Evolutionary conservation across 2,329 filamentous ascomycete species (phyloP).

Genomic region (Pseudogymnoascus sp.): DNA sequence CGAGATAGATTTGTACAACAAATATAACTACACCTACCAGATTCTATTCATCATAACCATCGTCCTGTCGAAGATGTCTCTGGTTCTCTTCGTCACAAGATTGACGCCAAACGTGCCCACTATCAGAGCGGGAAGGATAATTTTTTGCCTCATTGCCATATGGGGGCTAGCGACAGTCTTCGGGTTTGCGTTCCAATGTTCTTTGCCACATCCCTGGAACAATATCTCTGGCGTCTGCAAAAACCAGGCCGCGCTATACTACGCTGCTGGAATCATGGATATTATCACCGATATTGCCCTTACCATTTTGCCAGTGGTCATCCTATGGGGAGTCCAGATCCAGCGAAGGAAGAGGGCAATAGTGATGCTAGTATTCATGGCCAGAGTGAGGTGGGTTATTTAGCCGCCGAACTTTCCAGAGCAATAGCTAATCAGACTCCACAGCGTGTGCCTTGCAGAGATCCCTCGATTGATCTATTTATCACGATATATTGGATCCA

Average conservation of each 20-base stretch:
- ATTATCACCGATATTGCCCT: slow-evolving; percentile 41
- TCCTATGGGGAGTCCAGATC: slow-evolving; percentile 40
- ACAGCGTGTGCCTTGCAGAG: slow-evolving; percentile 31
- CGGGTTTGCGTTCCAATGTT: slow-evolving; percentile 24
- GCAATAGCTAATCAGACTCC: slow-evolving; percentile 10
- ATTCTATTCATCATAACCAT: slow-evolving; percentile 24
- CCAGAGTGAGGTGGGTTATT: slow-evolving; percentile 29
- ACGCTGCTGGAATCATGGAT: slow-evolving; percentile 40
- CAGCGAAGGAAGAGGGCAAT: slow-evolving; percentile 28
- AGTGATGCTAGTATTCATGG: slow-evolving; percentile 18
- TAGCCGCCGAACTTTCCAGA: background rate
- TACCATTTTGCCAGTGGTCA: slow-evolving; percentile 36
- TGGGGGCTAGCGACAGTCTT: slow-evolving; percentile 22
- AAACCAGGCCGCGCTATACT: background rate
- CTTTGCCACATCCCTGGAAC: slow-evolving; percentile 23
- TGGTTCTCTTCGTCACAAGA: slow-evolving; percentile 21
- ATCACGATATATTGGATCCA: slow-evolving; percentile 1
- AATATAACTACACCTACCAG: slow-evolving; percentile 25
- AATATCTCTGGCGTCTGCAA: slow-evolving; percentile 13
- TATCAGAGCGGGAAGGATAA: slow-evolving; percentile 15
- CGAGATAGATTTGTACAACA: background rate
- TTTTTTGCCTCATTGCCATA: slow-evolving; percentile 15
- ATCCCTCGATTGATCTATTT: slow-evolving; percentile 17
- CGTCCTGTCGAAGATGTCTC: slow-evolving; percentile 24
- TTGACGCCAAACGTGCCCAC: slow-evolving; percentile 17